Percentiles rank a stretch among this genome's conserved stretches.
Evolutionary conservation across 2,329 filamentous ascomycete species (phyloP).

Genomic region (Fusarium protoensiforme): DNA sequence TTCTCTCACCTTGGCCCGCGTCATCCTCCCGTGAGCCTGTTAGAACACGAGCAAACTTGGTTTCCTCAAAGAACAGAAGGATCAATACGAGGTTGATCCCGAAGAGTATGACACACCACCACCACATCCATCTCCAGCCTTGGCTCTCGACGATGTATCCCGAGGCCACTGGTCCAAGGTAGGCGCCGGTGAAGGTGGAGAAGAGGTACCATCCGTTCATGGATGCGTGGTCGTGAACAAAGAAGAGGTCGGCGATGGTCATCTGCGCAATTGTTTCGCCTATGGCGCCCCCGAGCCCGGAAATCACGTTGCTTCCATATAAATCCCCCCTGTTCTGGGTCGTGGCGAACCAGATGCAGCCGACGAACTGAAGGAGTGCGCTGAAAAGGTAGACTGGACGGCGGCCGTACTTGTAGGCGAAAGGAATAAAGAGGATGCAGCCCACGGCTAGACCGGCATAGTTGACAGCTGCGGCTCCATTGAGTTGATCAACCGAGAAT

Average conservation of each 20-base stretch:
- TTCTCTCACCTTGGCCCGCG: neutral
- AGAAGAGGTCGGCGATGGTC: slow-evolving; percentile 46
- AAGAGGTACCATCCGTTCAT: slow-evolving; percentile 37
- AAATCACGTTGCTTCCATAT: slow-evolving; percentile 35
- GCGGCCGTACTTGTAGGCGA: slow-evolving; percentile 45
- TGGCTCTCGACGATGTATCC: slow-evolving; percentile 7
- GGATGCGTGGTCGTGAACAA: slow-evolving; percentile 42
- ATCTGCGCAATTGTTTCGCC: slow-evolving; percentile 52
- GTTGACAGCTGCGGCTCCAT: slow-evolving; percentile 37
- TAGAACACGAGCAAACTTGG: neutral
- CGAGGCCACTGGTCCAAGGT: slow-evolving; percentile 16
- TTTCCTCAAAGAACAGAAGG: slow-evolving; percentile 49
- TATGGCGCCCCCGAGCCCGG: slow-evolving; percentile 49
- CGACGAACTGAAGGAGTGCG: slow-evolving; percentile 24
- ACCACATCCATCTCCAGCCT: slow-evolving; percentile 54
- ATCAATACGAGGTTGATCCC: slow-evolving; percentile 22
- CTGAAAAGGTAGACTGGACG: slow-evolving; percentile 44
- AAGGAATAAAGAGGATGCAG: slow-evolving; percentile 46
- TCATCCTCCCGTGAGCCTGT: neutral
- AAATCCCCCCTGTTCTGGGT: slow-evolving; percentile 34
- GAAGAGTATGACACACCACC: slow-evolving; percentile 38
- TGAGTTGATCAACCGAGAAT: slow-evolving; percentile 29
- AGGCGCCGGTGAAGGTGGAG: neutral
- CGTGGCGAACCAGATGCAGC: slow-evolving; percentile 35
- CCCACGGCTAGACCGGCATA: slow-evolving; percentile 43